These are phyloP conservation scores for Bathelium albidoporum DNA, from an alignment of 495 filamentous ascomycete species.

Conservation along the genomic window DNA sequence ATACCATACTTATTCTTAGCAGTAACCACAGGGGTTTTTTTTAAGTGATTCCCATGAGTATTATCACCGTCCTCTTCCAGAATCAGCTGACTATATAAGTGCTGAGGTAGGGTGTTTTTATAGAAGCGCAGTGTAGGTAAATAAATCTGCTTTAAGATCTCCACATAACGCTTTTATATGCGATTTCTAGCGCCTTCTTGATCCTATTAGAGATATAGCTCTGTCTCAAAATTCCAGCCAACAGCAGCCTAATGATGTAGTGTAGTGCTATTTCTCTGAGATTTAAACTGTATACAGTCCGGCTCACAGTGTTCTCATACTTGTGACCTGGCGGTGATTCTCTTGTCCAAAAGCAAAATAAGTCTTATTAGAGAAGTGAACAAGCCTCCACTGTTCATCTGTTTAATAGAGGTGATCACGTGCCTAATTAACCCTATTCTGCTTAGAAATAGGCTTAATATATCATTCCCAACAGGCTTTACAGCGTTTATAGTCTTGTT, in stretches of 20 bases:
- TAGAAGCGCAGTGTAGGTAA: neutral
- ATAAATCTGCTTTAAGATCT: constrained; percentile 2
- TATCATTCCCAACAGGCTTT: neutral
- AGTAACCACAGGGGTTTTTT: neutral
- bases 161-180: constrained; percentile 1
- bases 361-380: constrained; percentile 4
- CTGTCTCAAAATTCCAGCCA: neutral
- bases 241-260: constrained; percentile 2
- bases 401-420: neutral
- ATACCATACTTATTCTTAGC: constrained; percentile 2
- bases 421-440: neutral
- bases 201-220: constrained; percentile 1
- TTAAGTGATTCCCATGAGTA: neutral
- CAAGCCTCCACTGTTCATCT: neutral
- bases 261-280: neutral
- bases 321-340: neutral
- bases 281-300: constrained; percentile 5
- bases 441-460: neutral
- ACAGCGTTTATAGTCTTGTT: neutral
- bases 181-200: constrained; percentile 4
- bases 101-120: neutral
- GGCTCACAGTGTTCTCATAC: neutral
- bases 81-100: neutral
- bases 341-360: neutral
- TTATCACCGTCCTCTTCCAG: constrained; percentile 1